Base-by-base conservation (phyloP, 768 basidiomycete genomes). In the Russula ochroleuca region DNA sequence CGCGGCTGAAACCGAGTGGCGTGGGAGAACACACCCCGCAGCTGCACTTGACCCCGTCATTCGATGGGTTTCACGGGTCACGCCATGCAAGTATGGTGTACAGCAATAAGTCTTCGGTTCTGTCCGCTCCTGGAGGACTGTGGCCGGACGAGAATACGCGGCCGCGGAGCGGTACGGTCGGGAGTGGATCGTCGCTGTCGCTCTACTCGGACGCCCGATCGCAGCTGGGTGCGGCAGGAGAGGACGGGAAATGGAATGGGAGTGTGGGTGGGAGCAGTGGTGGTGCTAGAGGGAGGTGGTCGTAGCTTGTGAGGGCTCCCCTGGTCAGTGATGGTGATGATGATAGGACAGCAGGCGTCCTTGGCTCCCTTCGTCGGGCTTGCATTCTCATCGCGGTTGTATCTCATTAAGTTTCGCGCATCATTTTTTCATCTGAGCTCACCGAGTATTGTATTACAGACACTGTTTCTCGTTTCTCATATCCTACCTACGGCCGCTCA, bases 121-220 rank as follows among this genome's bases (percentile, higher is more conserved):
- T 40, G 19, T 41, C 49, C 17, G 23, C 50, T 8, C 52, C 63
- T 17, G 47, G 63, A 21, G 48, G 13, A 35, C 23, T 31, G 19
- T 41, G 49, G 5, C 23, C 28, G 23, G 62, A 51, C 2, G 63
- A 31, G 50, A 11, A 21, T 0, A 35, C 28, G 19, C 53, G 59
- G 52, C 61, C 61, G 15, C 40, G 15, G 64, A 61, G 57, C 51
- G 48, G 57, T 21, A 63, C 67, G 21, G 58, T 55, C 25, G 52
- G 53, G 40, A 62, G 53, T 14, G 65, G 55, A 25, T 68, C 67
- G 35, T 57, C 61, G n/a, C 17, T 67, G 7, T 68, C 67, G 14
- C 14, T 67, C 13, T 68, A 68, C 37, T 48, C 56, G n/a, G 65
- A 67, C 55, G 67, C 67, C 25, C 62, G 65, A 41, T 68, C 67